These are phyloP conservation scores for Hyaloperonospora arabidopsidis DNA, from an alignment of 352 stramenopile species.

Conservation along the genomic window DNA sequence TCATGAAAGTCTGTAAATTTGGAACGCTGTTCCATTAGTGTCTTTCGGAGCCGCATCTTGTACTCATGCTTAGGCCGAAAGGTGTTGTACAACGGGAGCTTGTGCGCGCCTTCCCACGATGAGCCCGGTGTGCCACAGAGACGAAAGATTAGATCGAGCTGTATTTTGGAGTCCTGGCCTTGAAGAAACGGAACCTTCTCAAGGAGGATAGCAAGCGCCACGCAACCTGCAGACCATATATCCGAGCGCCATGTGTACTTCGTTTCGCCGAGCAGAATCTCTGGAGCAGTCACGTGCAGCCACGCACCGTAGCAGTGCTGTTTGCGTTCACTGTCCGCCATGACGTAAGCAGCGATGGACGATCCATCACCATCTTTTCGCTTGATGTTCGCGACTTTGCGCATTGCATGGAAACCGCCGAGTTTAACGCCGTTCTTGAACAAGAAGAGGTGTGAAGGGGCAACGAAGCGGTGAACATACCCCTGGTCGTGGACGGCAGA, in stretches of 20 bases:
- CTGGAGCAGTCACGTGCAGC: slow-evolving; percentile 56
- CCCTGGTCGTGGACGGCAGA: slow-evolving; percentile 55
- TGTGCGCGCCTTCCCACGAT: slow-evolving; percentile 42
- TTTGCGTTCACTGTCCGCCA: slow-evolving; percentile 75
- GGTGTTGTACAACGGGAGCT: slow-evolving; percentile 43
- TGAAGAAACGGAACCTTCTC: slow-evolving; percentile 57
- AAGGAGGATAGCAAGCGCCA: slow-evolving; percentile 58
- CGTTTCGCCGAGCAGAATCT: slow-evolving; percentile 62
- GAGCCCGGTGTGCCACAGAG: slow-evolving; percentile 59
- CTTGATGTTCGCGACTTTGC: slow-evolving; percentile 35
- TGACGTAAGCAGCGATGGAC: slow-evolving; percentile 34
- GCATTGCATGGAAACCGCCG: slow-evolving; percentile 61
- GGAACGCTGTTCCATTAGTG: slow-evolving; percentile 52
- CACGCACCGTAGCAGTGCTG: slow-evolving; percentile 61
- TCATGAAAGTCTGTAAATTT: slow-evolving; percentile 48
- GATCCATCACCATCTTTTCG: slow-evolving; percentile 27
- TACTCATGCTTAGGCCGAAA: slow-evolving; percentile 71
- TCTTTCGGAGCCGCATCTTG: slow-evolving; percentile 72
- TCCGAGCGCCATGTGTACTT: slow-evolving; percentile 67
- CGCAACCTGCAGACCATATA: slow-evolving; percentile 66
- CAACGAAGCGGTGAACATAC: slow-evolving; percentile 76
- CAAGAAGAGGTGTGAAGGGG: slow-evolving; percentile 61
- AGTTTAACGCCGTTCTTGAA: slow-evolving; percentile 61
- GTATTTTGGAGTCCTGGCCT: slow-evolving; percentile 47
- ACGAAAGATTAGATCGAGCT: slow-evolving; percentile 76